Percentiles rank a stretch among this genome's conserved stretches.
These are phyloP conservation scores for Curvularia hawaiiensis DNA, from an alignment of 2,329 filamentous ascomycete species.

Conservation along the genomic window DNA sequence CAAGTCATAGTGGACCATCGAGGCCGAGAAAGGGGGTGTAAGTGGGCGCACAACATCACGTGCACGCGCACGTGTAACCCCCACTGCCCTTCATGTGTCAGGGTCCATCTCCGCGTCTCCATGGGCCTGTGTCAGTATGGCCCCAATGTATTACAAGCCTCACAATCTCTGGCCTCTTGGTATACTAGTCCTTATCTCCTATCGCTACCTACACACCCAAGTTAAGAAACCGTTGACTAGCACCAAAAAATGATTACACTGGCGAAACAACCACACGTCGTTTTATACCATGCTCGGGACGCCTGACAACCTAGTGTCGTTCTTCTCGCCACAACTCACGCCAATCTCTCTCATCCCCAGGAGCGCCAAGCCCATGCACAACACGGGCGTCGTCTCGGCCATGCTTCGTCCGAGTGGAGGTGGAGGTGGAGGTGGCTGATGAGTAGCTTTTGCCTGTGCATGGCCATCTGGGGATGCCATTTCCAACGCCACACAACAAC, in stretches of 20 bases:
- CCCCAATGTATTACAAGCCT: neutral
- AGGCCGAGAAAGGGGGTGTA: neutral
- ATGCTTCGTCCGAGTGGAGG: neutral
- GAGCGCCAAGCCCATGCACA: neutral
- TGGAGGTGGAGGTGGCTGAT: neutral
- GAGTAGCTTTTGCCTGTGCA: neutral
- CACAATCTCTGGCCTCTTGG: neutral
- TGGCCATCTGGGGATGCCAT: neutral
- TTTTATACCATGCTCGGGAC: neutral
- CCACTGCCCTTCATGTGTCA: neutral
- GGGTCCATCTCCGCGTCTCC: constrained; percentile 1
- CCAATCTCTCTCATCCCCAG: neutral
- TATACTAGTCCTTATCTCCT: neutral
- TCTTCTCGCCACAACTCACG: neutral
- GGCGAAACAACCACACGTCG: neutral
- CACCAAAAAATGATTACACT: neutral
- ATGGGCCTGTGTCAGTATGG: neutral
- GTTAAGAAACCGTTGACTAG: neutral
- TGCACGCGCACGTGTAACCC: constrained; percentile 1
- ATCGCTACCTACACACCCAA: neutral
- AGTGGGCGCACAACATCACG: neutral
- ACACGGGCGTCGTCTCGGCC: neutral
- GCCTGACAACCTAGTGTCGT: neutral
- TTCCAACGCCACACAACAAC: neutral
- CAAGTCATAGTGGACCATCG: neutral